These are phyloP conservation scores for Podospora conica DNA, from an alignment of 495 filamentous ascomycete genomes.

Conservation along the genomic window DNA sequence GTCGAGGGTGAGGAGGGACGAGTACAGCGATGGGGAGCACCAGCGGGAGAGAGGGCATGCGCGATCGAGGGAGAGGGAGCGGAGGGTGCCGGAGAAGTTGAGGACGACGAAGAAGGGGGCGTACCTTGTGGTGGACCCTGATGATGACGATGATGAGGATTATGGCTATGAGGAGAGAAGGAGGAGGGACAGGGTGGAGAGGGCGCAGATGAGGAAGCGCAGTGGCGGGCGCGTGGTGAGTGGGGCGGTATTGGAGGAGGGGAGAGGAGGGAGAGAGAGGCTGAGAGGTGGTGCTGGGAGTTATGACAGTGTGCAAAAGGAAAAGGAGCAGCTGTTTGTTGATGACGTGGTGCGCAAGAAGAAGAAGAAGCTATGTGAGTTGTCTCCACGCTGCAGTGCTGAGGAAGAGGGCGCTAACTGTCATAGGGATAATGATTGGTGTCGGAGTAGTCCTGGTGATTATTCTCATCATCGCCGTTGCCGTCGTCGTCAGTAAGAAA, in stretches of 20 bases:
- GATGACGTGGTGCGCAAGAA: slow-evolving; percentile 24
- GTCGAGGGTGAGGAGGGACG: slow-evolving; percentile 14
- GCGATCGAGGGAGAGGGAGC: slow-evolving; percentile 18
- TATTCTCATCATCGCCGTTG: slow-evolving; percentile 68
- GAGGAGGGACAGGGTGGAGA: slow-evolving; percentile 1
- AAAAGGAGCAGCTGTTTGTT: slow-evolving; percentile 14
- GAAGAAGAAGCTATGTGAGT: slow-evolving; percentile 48
- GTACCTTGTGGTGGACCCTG: slow-evolving; percentile 1
- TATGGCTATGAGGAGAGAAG: background rate
- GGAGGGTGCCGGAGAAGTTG: slow-evolving; percentile 13
- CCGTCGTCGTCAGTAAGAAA: slow-evolving; percentile 65
- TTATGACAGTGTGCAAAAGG: slow-evolving; percentile 35
- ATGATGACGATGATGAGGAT: background rate
- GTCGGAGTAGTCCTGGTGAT: slow-evolving; percentile 54
- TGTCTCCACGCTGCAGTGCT: background rate
- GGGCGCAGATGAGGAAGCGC: background rate
- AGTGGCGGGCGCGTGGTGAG: slow-evolving; percentile 48
- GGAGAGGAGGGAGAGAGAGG: slow-evolving; percentile 29
- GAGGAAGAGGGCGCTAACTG: slow-evolving; percentile 15
- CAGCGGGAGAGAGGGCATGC: slow-evolving; percentile 27
- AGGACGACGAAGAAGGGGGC: slow-evolving; percentile 10
- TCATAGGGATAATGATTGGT: slow-evolving; percentile 48
- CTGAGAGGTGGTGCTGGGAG: slow-evolving; percentile 30
- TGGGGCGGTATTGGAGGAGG: slow-evolving; percentile 64
- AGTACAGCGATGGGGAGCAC: slow-evolving; percentile 27